Percentiles rank a stretch among this genome's conserved stretches.
These are phyloP conservation scores for Nemania bipapillata DNA, from an alignment of 2,329 filamentous ascomycete species.

Conservation along the genomic window DNA sequence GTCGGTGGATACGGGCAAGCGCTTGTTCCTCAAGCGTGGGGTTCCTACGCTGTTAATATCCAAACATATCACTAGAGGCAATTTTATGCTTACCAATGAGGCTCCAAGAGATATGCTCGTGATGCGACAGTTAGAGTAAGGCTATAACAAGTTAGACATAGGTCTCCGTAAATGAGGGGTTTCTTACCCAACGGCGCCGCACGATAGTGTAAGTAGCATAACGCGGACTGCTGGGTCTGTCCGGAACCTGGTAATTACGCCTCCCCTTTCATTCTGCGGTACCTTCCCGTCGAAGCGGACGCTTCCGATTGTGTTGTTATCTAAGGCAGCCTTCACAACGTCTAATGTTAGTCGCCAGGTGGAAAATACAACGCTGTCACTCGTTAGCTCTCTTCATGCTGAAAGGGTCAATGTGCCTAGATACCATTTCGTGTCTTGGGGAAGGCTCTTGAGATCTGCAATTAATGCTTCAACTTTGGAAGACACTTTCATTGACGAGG, in stretches of 20 bases:
- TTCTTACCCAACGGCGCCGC: slow-evolving; percentile 62
- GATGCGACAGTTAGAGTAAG: slow-evolving; percentile 57
- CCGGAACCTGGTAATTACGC: slow-evolving; percentile 56
- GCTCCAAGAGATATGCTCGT: slow-evolving; percentile 61
- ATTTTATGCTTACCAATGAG: slow-evolving; percentile 57
- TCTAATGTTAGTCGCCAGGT: slow-evolving; percentile 62
- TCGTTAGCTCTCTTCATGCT: not conserved
- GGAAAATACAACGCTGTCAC: slow-evolving; percentile 62
- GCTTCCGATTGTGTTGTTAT: slow-evolving; percentile 50
- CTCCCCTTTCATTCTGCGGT: slow-evolving; percentile 55
- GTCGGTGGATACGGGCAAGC: slow-evolving; percentile 53
- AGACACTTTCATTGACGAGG: not conserved
- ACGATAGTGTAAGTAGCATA: slow-evolving; percentile 62
- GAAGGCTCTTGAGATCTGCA: slow-evolving; percentile 4
- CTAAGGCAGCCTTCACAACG: slow-evolving; percentile 56
- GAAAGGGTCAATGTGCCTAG: not conserved
- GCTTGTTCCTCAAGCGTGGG: slow-evolving; percentile 59
- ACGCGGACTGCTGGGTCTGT: slow-evolving; percentile 54
- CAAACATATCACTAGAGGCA: too few species aligned
- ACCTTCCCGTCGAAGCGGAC: slow-evolving; percentile 62
- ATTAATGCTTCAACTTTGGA: slow-evolving; percentile 21
- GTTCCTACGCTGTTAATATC: slow-evolving; percentile 50
- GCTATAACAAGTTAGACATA: slow-evolving; percentile 52
- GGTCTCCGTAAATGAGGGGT: too few species aligned
- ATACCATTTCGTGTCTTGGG: slow-evolving; percentile 9